A percentile compares a stretch with the other conserved stretches of the same genome.
Evolutionary conservation across 805 yeast species (phyloP).

Genomic region (Babjeviella inositovora): DNA sequence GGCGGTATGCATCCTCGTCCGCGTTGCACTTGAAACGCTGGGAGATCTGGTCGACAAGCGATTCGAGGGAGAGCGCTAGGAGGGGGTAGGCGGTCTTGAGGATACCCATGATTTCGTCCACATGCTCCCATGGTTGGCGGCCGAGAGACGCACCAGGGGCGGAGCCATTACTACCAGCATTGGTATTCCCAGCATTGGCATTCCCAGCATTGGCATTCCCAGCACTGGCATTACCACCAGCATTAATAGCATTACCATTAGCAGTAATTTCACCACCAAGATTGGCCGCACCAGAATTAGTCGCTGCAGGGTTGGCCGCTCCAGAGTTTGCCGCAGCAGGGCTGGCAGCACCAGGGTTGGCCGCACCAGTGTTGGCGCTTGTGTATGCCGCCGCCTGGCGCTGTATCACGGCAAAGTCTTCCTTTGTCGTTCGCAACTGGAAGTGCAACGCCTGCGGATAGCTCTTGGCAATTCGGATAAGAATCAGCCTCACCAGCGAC

Average conservation of each 20-base stretch:
- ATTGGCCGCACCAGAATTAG: neutral
- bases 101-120: constrained; percentile 84
- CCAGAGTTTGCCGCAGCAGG: constrained; percentile 8
- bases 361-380: constrained; percentile 1
- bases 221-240: constrained; percentile 5
- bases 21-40: constrained; percentile 87
- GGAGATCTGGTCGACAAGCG: constrained; percentile 87
- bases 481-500: constrained; percentile 68
- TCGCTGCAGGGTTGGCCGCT: constrained; percentile 3
- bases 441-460: constrained; percentile 97
- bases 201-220: constrained; percentile 2
- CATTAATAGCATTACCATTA: constrained; percentile 2
- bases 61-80: constrained; percentile 81
- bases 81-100: constrained; percentile 94
- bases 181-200: constrained; percentile 2
- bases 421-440: constrained; percentile 89
- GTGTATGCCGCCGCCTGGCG: constrained; percentile 34
- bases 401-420: constrained; percentile 79
- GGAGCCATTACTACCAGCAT: constrained; percentile 1
- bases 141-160: constrained; percentile 8
- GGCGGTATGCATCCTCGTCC: constrained; percentile 91
- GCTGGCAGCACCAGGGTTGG: constrained; percentile 21
- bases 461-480: constrained; percentile 85
- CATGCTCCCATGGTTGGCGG: constrained; percentile 86
- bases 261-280: constrained; percentile 1